Conservation (phyloP, 345 rosid species). For the Trapa bicornis region DNA sequence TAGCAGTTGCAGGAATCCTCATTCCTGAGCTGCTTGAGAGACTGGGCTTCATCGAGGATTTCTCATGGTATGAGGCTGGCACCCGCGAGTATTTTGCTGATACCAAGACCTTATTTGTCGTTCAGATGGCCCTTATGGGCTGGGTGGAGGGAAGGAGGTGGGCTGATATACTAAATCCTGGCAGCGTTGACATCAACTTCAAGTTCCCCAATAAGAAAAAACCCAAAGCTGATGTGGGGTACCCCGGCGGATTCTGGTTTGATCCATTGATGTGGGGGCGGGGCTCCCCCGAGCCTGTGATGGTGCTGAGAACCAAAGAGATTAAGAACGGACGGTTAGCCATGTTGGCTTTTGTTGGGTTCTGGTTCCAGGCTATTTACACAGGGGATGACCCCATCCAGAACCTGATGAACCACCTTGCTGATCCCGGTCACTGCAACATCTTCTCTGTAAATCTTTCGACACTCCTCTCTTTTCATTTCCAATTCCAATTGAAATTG, state of each 20-base stretch:
- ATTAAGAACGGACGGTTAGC: constrained; percentile 88
- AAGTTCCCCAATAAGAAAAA: constrained; percentile 52
- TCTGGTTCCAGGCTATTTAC: constrained; percentile 77
- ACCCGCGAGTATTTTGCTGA: constrained; percentile 64
- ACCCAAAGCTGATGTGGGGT: constrained; percentile 71
- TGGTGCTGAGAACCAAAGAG: constrained; percentile 91
- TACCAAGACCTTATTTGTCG: constrained; percentile 51
- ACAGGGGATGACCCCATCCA: constrained; percentile 60
- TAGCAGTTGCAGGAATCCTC: constrained; percentile 72
- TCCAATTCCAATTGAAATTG: not conserved
- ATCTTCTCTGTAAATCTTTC: constrained; percentile 58
- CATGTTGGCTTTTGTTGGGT: constrained; percentile 83
- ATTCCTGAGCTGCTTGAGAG: constrained; percentile 76
- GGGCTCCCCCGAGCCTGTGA: constrained; percentile 89
- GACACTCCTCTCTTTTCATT: not conserved
- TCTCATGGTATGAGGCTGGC: constrained; percentile 85
- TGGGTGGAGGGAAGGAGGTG: constrained; percentile 92
- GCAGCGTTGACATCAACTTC: constrained; percentile 59
- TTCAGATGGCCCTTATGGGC: constrained; percentile 70
- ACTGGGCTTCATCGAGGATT: constrained; percentile 57
- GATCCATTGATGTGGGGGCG: constrained; percentile 86
- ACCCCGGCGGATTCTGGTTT: constrained; percentile 91
- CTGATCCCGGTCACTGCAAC: constrained; percentile 95
- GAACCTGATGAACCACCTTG: constrained; percentile 75
- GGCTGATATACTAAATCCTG: constrained; percentile 87